phyloP scores from a whole-genome alignment of 2,329 filamentous ascomycete species.

The Beauveria pseudobassiana region DNA sequence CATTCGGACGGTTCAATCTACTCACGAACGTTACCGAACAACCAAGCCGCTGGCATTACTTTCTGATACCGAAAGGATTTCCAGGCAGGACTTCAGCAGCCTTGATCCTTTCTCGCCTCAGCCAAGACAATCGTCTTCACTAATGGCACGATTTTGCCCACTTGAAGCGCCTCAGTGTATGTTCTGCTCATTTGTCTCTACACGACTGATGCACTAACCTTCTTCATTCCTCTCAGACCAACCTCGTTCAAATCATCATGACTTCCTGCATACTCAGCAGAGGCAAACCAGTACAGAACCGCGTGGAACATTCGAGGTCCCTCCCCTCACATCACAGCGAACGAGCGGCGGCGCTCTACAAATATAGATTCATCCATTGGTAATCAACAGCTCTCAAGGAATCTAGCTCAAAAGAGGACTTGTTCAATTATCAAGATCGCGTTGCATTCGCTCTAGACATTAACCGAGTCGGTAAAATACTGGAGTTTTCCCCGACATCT shows the following conservation, averaged over 20 bases:
- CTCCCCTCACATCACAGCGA: slow-evolving; percentile 37
- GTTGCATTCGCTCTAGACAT: slow-evolving; percentile 77
- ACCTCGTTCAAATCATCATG: not conserved
- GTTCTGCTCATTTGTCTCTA: not conserved
- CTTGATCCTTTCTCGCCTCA: slow-evolving; percentile 34
- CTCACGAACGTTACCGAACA: slow-evolving; percentile 39
- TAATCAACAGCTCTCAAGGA: slow-evolving; percentile 52
- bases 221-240: not conserved
- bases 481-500: slow-evolving; percentile 40
- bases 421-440: slow-evolving; percentile 62
- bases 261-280: slow-evolving; percentile 12
- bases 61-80: slow-evolving; percentile 35
- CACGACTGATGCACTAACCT: not conserved
- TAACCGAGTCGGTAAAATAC: slow-evolving; percentile 58
- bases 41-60: slow-evolving; percentile 36
- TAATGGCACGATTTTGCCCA: not conserved
- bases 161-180: not conserved
- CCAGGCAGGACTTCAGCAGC: slow-evolving; percentile 33
- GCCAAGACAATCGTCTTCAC: not conserved
- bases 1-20: slow-evolving; percentile 30
- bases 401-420: slow-evolving; percentile 47
- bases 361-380: not conserved
- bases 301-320: slow-evolving; percentile 74
- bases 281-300: slow-evolving; percentile 55
- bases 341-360: not conserved